Evolutionary conservation across 164 flowering plant species (phyloP).

Genomic region (Aristolochia californica): DNA sequence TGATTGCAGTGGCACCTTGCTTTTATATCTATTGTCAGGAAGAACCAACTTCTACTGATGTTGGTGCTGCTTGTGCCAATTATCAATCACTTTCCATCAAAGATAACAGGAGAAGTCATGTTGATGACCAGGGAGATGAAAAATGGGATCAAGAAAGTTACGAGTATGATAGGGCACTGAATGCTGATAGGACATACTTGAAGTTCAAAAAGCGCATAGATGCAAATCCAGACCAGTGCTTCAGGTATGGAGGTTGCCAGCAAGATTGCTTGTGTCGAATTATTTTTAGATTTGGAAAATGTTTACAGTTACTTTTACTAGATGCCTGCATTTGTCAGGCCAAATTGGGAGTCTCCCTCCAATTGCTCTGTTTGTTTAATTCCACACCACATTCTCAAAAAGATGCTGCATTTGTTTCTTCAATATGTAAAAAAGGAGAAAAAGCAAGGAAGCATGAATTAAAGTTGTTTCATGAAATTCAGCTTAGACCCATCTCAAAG

Average conservation of each 20-base stretch:
- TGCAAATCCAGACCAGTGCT: constrained; percentile 81
- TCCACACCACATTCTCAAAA: no score
- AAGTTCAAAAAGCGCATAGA: constrained; percentile 84
- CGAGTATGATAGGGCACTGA: constrained; percentile 76
- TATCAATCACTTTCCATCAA: constrained; percentile 32
- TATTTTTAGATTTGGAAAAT: no score
- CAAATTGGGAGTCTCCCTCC: no score
- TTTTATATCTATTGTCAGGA: constrained; percentile 59
- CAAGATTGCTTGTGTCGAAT: no score
- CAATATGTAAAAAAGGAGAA: no score
- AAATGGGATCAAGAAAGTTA: constrained; percentile 65
- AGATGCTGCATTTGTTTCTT: no score
- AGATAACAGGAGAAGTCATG: constrained; percentile 23
- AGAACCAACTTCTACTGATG: constrained; percentile 27
- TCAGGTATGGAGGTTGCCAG: constrained; percentile 77
- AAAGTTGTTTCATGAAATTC: no score
- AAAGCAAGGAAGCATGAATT: no score
- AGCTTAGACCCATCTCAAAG: no score
- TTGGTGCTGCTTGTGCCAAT: constrained; percentile 25
- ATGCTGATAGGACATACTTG: constrained; percentile 79
- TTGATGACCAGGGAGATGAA: constrained; percentile 50
- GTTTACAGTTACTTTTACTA: no score
- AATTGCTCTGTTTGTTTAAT: no score
- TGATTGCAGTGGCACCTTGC: constrained; percentile 80
- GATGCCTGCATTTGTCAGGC: no score